These are phyloP conservation scores for Chaetomiaceae sp. DNA, from an alignment of 2,329 filamentous ascomycete genomes.

Conservation along the genomic window DNA sequence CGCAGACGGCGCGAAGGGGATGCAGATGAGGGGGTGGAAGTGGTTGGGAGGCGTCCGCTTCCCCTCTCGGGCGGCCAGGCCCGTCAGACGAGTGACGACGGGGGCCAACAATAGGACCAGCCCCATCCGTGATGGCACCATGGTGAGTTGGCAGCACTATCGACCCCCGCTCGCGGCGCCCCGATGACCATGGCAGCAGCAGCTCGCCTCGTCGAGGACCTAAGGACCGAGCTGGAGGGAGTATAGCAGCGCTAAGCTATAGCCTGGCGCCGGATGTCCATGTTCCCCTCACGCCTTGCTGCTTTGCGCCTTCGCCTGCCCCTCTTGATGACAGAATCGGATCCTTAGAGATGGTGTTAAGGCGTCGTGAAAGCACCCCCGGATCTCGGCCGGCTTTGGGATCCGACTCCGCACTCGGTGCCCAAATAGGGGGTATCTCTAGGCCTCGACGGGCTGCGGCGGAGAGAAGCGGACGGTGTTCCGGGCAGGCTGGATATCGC, in stretches of 20 bases:
- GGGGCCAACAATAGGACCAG: slow-evolving; percentile 1
- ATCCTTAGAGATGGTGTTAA: slow-evolving; percentile 13
- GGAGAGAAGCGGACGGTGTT: neutral
- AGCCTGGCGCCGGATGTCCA: slow-evolving; percentile 15
- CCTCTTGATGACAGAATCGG: slow-evolving; percentile 2
- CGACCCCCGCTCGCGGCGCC: slow-evolving; percentile 14
- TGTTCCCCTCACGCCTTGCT: slow-evolving; percentile 19
- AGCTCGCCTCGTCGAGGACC: slow-evolving; percentile 9
- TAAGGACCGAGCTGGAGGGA: slow-evolving; percentile 11
- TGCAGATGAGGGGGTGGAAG: slow-evolving; percentile 1
- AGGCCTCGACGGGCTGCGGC: neutral
- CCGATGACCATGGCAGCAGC: slow-evolving; percentile 1
- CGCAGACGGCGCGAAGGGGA: slow-evolving; percentile 11
- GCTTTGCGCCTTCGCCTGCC: slow-evolving; percentile 2
- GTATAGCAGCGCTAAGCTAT: slow-evolving; percentile 24
- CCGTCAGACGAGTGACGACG: neutral
- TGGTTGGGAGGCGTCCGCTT: slow-evolving; percentile 3
- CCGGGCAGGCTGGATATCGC: neutral
- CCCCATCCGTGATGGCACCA: slow-evolving; percentile 20
- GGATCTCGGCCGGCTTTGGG: slow-evolving; percentile 6
- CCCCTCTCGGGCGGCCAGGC: slow-evolving; percentile 6
- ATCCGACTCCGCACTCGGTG: neutral
- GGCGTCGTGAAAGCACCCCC: neutral
- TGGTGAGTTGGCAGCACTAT: slow-evolving; percentile 26
- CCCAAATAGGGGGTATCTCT: neutral